Conservation (phyloP, 2,329 filamentous ascomycete genomes). For the Pseudogymnoascus sp. region DNA sequence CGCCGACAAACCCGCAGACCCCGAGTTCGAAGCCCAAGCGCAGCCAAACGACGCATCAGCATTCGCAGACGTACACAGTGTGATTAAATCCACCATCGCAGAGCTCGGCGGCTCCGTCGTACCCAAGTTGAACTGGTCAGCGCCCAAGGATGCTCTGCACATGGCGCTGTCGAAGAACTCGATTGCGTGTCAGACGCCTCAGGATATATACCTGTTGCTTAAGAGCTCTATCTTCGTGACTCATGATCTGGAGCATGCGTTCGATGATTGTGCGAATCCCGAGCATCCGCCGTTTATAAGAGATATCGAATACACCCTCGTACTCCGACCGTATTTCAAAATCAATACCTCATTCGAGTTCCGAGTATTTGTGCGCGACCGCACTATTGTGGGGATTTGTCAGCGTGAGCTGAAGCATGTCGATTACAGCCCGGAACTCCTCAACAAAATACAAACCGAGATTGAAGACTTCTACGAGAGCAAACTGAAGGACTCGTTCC, state of each 20-base stretch:
- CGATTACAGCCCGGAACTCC: slow-evolving; percentile 64
- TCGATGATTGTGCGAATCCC: slow-evolving; percentile 60
- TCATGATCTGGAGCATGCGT: slow-evolving; percentile 89
- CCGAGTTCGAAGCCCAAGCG: slow-evolving; percentile 16
- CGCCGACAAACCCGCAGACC: slow-evolving; percentile 39
- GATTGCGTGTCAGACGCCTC: slow-evolving; percentile 80
- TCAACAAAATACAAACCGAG: slow-evolving; percentile 57
- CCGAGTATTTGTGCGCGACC: slow-evolving; percentile 84
- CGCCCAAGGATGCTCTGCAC: slow-evolving; percentile 92
- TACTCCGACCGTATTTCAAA: slow-evolving; percentile 81
- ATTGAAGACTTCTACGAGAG: slow-evolving; percentile 73
- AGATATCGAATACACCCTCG: slow-evolving; percentile 48
- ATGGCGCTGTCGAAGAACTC: slow-evolving; percentile 80
- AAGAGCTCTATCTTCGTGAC: slow-evolving; percentile 94
- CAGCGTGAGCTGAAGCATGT: slow-evolving; percentile 91
- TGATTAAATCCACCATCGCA: slow-evolving; percentile 69
- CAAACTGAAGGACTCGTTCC: slow-evolving; percentile 69
- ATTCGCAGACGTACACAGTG: slow-evolving; percentile 67
- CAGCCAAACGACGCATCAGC: slow-evolving; percentile 18
- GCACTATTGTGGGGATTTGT: slow-evolving; percentile 72
- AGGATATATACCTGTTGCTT: slow-evolving; percentile 87
- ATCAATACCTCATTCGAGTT: slow-evolving; percentile 92
- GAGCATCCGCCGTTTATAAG: slow-evolving; percentile 27
- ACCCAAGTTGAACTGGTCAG: slow-evolving; percentile 96
- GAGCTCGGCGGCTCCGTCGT: slow-evolving; percentile 80